These are phyloP conservation scores for Liquidambar formosana DNA, from an alignment of 164 flowering plant genomes.

Conservation along the genomic window DNA sequence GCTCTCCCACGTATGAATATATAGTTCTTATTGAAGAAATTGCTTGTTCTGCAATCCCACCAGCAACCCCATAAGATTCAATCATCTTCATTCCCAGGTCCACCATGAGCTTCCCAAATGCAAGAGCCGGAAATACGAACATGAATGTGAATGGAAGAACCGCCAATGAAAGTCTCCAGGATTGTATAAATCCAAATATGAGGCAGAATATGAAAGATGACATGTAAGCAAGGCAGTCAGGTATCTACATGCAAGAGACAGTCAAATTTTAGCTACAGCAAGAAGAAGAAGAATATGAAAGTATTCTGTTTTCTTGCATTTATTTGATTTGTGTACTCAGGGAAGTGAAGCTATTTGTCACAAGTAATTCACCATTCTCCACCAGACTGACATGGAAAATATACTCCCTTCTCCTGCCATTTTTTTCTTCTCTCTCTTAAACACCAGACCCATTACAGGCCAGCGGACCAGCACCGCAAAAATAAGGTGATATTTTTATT, in stretches of 20 bases:
- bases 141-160: conserved; percentile 28
- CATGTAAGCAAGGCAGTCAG: conserved; percentile 12
- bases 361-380: too few species aligned
- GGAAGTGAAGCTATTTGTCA: too few species aligned
- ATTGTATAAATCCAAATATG: conserved; percentile 22
- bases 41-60: conserved; percentile 58
- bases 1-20: conserved; percentile 48
- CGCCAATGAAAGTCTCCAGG: conserved; percentile 37
- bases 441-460: too few species aligned
- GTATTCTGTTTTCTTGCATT: not conserved
- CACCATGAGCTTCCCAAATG: conserved; percentile 34
- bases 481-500: too few species aligned
- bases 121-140: conserved; percentile 34
- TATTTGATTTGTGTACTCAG: too few species aligned
- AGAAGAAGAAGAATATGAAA: not conserved
- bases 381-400: too few species aligned
- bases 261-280: not conserved
- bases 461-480: too few species aligned
- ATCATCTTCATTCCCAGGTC: conserved; percentile 32
- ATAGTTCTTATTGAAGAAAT: conserved; percentile 56
- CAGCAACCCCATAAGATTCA: conserved; percentile 37
- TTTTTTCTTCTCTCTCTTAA: too few species aligned
- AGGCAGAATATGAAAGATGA: conserved; percentile 33
- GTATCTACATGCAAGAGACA: conserved; percentile 3
- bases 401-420: too few species aligned